Evolutionary conservation across 2,329 filamentous ascomycete species (phyloP).

Genomic region (Talaromyces piceae): DNA sequence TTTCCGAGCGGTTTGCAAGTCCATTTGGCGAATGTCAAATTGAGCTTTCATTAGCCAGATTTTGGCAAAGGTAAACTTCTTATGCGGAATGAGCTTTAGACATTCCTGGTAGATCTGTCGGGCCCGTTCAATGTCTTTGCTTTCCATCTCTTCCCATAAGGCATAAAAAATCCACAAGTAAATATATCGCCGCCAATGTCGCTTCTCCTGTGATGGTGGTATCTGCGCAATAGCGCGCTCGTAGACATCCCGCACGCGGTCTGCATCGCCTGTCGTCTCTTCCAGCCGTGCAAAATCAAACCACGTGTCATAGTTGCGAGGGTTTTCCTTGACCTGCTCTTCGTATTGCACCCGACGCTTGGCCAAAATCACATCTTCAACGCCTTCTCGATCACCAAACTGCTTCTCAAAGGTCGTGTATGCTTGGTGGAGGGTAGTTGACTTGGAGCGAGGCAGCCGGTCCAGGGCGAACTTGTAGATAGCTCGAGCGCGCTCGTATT

Average conservation of each 20-base stretch:
- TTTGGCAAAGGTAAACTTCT: conserved; percentile 95
- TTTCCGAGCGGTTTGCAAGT: conserved; percentile 75
- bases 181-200: conserved; percentile 94
- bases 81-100: conserved; percentile 81
- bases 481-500: conserved; percentile 84
- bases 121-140: conserved; percentile 68
- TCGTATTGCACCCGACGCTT: conserved; percentile 92
- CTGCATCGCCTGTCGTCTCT: conserved; percentile 72
- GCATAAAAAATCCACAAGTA: conserved; percentile 98
- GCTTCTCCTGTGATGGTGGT: conserved; percentile 90
- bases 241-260: conserved; percentile 84
- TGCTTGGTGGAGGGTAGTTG: conserved; percentile 76
- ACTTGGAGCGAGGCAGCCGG: conserved; percentile 79
- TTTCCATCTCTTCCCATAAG: conserved; percentile 85
- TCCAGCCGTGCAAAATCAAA: conserved; percentile 91
- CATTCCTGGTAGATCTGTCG: conserved; percentile 88
- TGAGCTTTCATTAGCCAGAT: conserved; percentile 90
- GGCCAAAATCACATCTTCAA: conserved; percentile 91
- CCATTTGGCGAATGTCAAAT: conserved; percentile 82
- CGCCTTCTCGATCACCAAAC: conserved; percentile 84
- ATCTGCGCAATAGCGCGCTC: conserved; percentile 93
- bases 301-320: conserved; percentile 96
- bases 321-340: conserved; percentile 85
- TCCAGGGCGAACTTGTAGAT: conserved; percentile 98
- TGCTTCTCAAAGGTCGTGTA: conserved; percentile 99